Conservation (phyloP, 768 basidiomycete species). For the Tricholoma matsutake region DNA sequence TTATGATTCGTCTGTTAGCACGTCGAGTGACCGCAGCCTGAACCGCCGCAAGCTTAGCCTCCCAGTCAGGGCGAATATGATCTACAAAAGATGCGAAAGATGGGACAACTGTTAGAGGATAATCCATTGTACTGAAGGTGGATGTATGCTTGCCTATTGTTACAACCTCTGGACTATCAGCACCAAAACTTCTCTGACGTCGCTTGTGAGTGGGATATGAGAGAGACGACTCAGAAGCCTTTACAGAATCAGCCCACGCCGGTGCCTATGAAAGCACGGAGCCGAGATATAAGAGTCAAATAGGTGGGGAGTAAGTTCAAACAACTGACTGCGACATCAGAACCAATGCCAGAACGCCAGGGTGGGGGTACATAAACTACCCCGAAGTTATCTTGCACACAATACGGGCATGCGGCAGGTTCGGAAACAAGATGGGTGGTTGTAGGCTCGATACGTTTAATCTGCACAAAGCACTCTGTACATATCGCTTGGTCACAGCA, state of each 20-base stretch:
- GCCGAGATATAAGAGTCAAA: conserved; percentile 5
- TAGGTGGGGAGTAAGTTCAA: conserved; percentile 2
- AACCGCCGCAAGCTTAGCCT: conserved; percentile 90
- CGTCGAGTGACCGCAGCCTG: conserved; percentile 94
- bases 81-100: conserved; percentile 45
- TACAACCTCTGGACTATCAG: conserved; percentile 86
- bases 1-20: conserved; percentile 93
- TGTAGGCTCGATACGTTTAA: conserved; percentile 94
- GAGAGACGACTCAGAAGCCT: conserved; percentile 40
- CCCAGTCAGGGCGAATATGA: conserved; percentile 98
- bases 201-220: conserved; percentile 56
- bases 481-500: conserved; percentile 99
- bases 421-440: conserved; percentile 95
- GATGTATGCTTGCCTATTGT: conserved; percentile 64
- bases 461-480: conserved; percentile 99
- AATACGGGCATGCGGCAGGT: conserved; percentile 95
- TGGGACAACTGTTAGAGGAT: conserved; percentile 1
- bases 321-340: conserved; percentile 60
- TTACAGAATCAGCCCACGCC: conserved; percentile 51
- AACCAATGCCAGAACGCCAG: conserved; percentile 79
- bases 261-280: conserved; percentile 21
- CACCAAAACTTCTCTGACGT: conserved; percentile 85
- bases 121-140: not conserved
- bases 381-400: conserved; percentile 97
- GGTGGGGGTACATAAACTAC: conserved; percentile 80